Conservation (phyloP, 441 rosid genomes). For the Erysimum pusillum region DNA sequence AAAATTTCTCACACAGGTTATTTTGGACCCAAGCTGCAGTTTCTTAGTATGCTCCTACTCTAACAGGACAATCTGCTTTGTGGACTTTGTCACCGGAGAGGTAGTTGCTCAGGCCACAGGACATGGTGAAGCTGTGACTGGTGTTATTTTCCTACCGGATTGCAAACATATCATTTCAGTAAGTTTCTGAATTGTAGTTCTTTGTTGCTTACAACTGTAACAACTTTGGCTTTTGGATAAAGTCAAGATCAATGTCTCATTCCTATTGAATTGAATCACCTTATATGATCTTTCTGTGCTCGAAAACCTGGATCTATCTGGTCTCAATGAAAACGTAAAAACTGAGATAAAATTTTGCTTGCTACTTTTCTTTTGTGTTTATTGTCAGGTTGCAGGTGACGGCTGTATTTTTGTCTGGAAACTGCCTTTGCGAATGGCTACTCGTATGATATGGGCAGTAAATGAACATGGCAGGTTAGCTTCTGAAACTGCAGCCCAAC, state of each 20-base stretch:
- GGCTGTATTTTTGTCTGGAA: slow-evolving; percentile 87
- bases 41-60: slow-evolving; percentile 82
- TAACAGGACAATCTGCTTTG: slow-evolving; percentile 74
- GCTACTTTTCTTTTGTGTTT: slow-evolving; percentile 27
- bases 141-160: slow-evolving; percentile 86
- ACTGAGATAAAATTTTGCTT: not conserved
- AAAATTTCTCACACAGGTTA: slow-evolving; percentile 58
- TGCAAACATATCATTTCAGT: slow-evolving; percentile 89
- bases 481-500: slow-evolving; percentile 53
- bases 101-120: slow-evolving; percentile 77
- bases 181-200: slow-evolving; percentile 52
- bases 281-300: slow-evolving; percentile 16
- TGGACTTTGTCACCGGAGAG: slow-evolving; percentile 73
- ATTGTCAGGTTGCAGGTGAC: slow-evolving; percentile 75
- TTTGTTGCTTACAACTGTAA: slow-evolving; percentile 23
- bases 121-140: slow-evolving; percentile 83
- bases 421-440: slow-evolving; percentile 64
- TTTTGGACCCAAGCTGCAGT: slow-evolving; percentile 83
- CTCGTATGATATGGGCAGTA: slow-evolving; percentile 65
- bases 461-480: slow-evolving; percentile 57
- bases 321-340: slow-evolving; percentile 6
- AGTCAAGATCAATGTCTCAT: slow-evolving; percentile 11
- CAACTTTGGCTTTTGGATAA: slow-evolving; percentile 12
- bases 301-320: slow-evolving; percentile 3
- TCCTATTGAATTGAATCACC: slow-evolving; percentile 1